A percentile compares a stretch with the other conserved stretches of the same genome.
These are phyloP conservation scores for Calocybe gambosa DNA, from an alignment of 1,284 basidiomycete species.

Conservation along the genomic window DNA sequence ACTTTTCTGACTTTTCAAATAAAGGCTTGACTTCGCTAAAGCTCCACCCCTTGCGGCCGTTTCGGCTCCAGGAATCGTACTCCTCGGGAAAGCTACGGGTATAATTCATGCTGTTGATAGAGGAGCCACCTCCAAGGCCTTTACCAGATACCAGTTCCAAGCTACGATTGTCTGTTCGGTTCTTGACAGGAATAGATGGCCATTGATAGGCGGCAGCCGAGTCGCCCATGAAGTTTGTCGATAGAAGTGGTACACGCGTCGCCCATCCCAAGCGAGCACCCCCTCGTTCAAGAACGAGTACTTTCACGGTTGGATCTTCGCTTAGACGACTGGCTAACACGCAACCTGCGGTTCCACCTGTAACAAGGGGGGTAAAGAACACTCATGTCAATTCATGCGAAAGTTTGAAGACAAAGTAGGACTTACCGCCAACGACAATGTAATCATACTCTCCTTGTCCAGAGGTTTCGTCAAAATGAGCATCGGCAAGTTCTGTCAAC, in stretches of 20 bases:
- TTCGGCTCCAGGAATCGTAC: not conserved
- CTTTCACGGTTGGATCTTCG: constrained; percentile 21
- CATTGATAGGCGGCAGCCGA: constrained; percentile 15
- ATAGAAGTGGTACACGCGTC: constrained; percentile 25
- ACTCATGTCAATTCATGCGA: not conserved
- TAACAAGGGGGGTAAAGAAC: not conserved
- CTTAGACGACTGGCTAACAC: constrained; percentile 29
- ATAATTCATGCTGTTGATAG: constrained; percentile 31
- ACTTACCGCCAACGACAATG: constrained; percentile 24
- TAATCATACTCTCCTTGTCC: constrained; percentile 18
- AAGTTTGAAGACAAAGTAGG: not conserved
- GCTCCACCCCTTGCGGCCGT: not conserved
- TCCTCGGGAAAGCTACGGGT: constrained; percentile 9
- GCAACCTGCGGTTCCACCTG: constrained; percentile 29
- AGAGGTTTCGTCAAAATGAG: not conserved
- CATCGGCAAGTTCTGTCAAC: constrained; percentile 1
- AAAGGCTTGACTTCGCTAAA: not conserved
- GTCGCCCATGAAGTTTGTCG: constrained; percentile 19
- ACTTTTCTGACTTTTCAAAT: constrained; percentile 1
- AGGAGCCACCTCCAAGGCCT: constrained; percentile 32
- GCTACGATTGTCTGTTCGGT: constrained; percentile 13
- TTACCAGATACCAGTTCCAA: constrained; percentile 26
- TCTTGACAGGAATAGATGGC: constrained; percentile 6
- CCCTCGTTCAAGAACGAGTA: constrained; percentile 30
- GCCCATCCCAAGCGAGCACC: constrained; percentile 17